Evolutionary conservation across 2,329 filamentous ascomycete species (phyloP), one percentile per base, ranked within the genome.

Genomic region (Fusarium dlaminii): DNA sequence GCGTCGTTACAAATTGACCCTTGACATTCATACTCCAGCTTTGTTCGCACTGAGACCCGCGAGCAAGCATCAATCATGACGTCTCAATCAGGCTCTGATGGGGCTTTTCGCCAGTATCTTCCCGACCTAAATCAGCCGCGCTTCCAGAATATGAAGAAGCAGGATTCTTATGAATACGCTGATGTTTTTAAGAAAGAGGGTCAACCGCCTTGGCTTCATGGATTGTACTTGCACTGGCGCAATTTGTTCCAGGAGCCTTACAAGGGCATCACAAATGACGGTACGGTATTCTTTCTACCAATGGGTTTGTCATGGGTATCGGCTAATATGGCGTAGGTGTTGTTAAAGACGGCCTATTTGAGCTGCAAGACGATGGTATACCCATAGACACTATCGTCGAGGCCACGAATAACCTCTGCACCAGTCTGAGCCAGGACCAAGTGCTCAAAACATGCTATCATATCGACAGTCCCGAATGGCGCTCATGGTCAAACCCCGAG

Each of bases 401-500:
- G 1, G 85, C 88, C 0, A 84, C 88, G 0, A 79, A 87, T 4
- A 10, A 2, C 2, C 54, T 68, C 1, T 54, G 54, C 9, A 12
- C 18, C 1, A 22, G 5, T 1, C 43, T 68, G 0, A 68, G 3
- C 1, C 24, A 40, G 0, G 39, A 48, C 0, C 63, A 68, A 5
- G 40, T 22, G 17, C 22, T 37, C 22, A 68, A 68, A 22, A 68
- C 63, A 0, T 62, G 48, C 2, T 48, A 92, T 76, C 90, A 92
- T 77, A 86, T 94, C 72, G 90, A 93, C 82, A 90, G 90, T 3
- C 89, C 89, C 4, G 90, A 93, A 78, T 94, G 92, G 92, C 89
- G 92, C 54, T 90, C 91, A 17, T 89, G 87, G 87, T 88, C 87
- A 5, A 95, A 95, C 79, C 93, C 93, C 0, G 93, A 95, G 79